Evolutionary conservation across 805 yeast genomes (phyloP).

Genomic region (Spathaspora arborariae): DNA sequence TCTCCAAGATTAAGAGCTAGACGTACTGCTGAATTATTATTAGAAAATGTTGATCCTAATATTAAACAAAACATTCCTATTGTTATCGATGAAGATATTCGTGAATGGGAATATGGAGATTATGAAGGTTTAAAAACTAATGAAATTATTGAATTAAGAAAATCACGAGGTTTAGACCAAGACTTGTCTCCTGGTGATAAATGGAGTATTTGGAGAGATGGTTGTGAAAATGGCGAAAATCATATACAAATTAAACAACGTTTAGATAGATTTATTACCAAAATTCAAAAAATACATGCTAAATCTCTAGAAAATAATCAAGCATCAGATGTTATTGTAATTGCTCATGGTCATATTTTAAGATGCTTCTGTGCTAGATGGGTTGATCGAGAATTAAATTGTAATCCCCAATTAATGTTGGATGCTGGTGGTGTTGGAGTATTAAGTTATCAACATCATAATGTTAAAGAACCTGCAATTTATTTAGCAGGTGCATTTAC

Average conservation of each 20-base stretch:
- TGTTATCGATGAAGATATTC: slow-evolving; percentile 58
- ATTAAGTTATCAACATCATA: slow-evolving; percentile 82
- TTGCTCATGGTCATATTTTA: slow-evolving; percentile 92
- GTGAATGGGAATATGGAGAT: slow-evolving; percentile 97
- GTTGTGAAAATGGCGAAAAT: slow-evolving; percentile 88
- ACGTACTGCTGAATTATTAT: slow-evolving; percentile 65
- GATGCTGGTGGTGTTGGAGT: slow-evolving; percentile 98
- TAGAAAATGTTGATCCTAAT: slow-evolving; percentile 31
- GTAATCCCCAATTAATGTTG: slow-evolving; percentile 76
- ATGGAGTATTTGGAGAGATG: slow-evolving; percentile 90
- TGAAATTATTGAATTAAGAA: slow-evolving; percentile 61
- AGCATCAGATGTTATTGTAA: slow-evolving; percentile 71
- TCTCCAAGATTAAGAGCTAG: slow-evolving; percentile 83
- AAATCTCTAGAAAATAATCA: slow-evolving; percentile 47
- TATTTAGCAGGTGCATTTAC: slow-evolving; percentile 79
- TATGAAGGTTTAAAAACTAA: slow-evolving; percentile 80
- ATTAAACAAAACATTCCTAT: slow-evolving; percentile 37
- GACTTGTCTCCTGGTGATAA: slow-evolving; percentile 22
- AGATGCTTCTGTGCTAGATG: slow-evolving; percentile 89
- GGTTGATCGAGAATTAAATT: slow-evolving; percentile 57
- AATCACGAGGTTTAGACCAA: slow-evolving; percentile 48
- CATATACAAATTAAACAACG: slow-evolving; percentile 64
- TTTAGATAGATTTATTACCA: slow-evolving; percentile 64
- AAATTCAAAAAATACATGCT: slow-evolving; percentile 59
- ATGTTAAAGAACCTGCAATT: slow-evolving; percentile 82